phyloP scores from a whole-genome alignment of 2,329 filamentous ascomycete genomes.

The Talaromyces marneffei region DNA sequence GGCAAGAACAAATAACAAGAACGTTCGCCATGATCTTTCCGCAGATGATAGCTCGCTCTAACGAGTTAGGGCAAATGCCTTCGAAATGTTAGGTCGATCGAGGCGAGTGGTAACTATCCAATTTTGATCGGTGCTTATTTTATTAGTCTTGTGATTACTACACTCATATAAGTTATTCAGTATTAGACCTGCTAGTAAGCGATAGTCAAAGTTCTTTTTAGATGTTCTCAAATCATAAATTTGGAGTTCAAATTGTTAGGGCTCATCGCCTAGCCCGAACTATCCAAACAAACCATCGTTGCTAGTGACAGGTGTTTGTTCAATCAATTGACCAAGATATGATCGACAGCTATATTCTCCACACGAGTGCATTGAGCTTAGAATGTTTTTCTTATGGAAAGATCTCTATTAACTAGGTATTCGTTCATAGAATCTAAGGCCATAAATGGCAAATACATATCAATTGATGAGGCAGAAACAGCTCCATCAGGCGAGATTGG shows the following conservation, averaged over 20 bases:
- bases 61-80: not conserved
- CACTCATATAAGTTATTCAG: not conserved
- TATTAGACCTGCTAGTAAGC: not conserved
- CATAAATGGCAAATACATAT: not conserved
- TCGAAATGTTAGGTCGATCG: not conserved
- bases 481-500: not conserved
- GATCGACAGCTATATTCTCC: not conserved
- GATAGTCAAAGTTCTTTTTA: too few species aligned
- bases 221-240: too few species aligned
- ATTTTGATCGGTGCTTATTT: not conserved
- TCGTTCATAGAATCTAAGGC: not conserved
- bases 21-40: not conserved
- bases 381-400: not conserved
- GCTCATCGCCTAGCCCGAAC: not conserved
- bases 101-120: not conserved
- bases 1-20: not conserved
- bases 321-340: not conserved
- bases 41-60: not conserved
- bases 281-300: not conserved
- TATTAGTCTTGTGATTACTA: not conserved
- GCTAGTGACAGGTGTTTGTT: too few species aligned
- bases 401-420: not conserved
- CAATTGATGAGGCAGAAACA: not conserved
- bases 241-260: not conserved
- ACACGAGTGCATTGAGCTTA: not conserved